Evolutionary conservation across 176 grass and related monocot genomes (phyloP).

Genomic region (Melocanna baccifera): DNA sequence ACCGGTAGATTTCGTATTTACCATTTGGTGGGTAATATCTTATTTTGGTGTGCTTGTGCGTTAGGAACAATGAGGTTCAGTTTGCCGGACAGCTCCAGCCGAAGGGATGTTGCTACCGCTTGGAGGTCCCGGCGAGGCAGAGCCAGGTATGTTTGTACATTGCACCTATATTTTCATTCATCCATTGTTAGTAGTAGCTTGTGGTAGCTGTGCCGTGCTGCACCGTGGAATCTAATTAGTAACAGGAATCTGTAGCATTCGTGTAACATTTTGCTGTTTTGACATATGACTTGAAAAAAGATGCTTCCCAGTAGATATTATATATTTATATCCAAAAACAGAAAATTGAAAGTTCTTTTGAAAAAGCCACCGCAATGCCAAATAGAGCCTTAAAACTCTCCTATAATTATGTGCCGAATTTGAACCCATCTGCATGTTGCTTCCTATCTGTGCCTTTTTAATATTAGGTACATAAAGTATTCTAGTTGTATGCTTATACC

Average conservation of each 20-base stretch:
- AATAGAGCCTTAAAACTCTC: background rate
- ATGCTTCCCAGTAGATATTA: background rate
- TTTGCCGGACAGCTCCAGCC: conserved; percentile 87
- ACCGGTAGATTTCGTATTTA: background rate
- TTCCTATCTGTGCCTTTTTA: background rate
- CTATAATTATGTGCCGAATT: background rate
- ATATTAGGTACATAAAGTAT: background rate
- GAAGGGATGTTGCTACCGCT: conserved; percentile 65
- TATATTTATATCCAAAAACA: background rate
- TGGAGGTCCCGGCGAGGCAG: conserved; percentile 54
- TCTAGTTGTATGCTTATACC: background rate
- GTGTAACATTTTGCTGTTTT: background rate
- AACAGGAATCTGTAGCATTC: background rate
- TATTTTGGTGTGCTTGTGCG: background rate
- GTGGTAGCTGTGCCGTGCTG: background rate
- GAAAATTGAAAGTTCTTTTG: background rate
- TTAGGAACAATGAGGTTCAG: conserved; percentile 91
- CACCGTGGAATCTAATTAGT: background rate
- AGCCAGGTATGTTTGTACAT: conserved; percentile 46
- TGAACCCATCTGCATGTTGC: background rate
- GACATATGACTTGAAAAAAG: background rate
- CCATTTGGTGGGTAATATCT: background rate
- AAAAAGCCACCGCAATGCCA: background rate
- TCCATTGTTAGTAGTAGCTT: conserved; percentile 1
- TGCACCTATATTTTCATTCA: background rate